Percentiles rank a stretch among this genome's conserved stretches.
phyloP scores from a whole-genome alignment of 2,329 filamentous ascomycete species.

The Alternaria postmessia region DNA sequence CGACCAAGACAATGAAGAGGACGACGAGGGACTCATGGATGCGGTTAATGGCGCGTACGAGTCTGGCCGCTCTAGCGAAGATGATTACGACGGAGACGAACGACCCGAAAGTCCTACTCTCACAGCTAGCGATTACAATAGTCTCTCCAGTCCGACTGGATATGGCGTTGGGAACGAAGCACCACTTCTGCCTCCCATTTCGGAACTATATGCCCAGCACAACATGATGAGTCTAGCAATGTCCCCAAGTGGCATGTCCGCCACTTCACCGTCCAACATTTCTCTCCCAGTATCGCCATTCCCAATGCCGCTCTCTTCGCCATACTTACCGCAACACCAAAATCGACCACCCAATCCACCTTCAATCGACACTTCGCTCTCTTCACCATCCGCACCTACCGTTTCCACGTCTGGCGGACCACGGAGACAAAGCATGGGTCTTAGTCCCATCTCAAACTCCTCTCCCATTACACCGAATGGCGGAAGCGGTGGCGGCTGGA shows the following conservation, averaged over 20 bases:
- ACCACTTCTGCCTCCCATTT: conserved; percentile 28
- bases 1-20: conserved; percentile 24
- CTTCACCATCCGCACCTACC: conserved; percentile 32
- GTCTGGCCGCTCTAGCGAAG: conserved; percentile 26
- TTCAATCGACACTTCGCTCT: conserved; percentile 36
- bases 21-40: conserved; percentile 31
- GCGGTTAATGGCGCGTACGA: conserved; percentile 41
- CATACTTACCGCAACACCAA: conserved; percentile 26
- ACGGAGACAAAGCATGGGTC: conserved; percentile 40
- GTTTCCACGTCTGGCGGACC: conserved; percentile 29
- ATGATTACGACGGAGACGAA: conserved; percentile 24
- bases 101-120: conserved; percentile 44
- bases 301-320: conserved; percentile 35
- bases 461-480: conserved; percentile 44
- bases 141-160: conserved; percentile 33
- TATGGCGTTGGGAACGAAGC: conserved; percentile 19
- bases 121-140: conserved; percentile 42
- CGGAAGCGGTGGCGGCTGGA: conserved; percentile 31
- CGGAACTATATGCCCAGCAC: conserved; percentile 26
- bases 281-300: conserved; percentile 35
- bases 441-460: conserved; percentile 44
- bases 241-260: conserved; percentile 18
- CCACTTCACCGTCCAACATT: conserved; percentile 32
- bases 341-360: conserved; percentile 29
- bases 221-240: conserved; percentile 25